A percentile compares a stretch with the other conserved stretches of the same genome.
Evolutionary conservation across 257 asterid genomes (phyloP).

Genomic region (Lantana camara): DNA sequence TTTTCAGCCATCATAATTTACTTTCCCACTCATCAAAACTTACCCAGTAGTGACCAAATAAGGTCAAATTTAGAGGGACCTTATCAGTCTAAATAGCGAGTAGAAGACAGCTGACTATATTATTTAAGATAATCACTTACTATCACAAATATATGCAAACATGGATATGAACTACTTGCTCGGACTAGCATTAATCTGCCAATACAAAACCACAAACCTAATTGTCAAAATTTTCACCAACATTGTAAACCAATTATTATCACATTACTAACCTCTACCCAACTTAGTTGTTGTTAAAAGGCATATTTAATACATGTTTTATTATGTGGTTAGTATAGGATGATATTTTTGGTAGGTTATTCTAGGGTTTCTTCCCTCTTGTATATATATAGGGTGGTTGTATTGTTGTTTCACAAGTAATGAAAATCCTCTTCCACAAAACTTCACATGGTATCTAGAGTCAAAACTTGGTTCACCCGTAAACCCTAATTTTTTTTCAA

Average conservation of each 20-base stretch:
- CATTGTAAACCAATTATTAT: background rate
- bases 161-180: background rate
- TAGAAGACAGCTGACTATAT: background rate
- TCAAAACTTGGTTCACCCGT: no score
- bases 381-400: no score
- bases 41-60: background rate
- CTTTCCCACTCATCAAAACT: background rate
- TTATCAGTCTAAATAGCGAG: background rate
- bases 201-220: background rate
- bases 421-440: no score
- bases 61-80: background rate
- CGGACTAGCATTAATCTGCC: background rate
- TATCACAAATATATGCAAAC: background rate
- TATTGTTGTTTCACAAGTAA: no score
- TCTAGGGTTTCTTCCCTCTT: no score
- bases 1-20: constrained; percentile 2
- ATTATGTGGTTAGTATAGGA: no score
- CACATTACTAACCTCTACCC: background rate
- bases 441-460: no score
- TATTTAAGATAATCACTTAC: background rate
- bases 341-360: no score
- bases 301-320: no score
- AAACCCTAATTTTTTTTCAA: no score
- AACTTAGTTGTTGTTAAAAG: no score
- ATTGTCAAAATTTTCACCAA: background rate